Evolutionary conservation across 225 moss, liverwort and hornwort species (phyloP).

Genomic region (Neckera pumila): DNA sequence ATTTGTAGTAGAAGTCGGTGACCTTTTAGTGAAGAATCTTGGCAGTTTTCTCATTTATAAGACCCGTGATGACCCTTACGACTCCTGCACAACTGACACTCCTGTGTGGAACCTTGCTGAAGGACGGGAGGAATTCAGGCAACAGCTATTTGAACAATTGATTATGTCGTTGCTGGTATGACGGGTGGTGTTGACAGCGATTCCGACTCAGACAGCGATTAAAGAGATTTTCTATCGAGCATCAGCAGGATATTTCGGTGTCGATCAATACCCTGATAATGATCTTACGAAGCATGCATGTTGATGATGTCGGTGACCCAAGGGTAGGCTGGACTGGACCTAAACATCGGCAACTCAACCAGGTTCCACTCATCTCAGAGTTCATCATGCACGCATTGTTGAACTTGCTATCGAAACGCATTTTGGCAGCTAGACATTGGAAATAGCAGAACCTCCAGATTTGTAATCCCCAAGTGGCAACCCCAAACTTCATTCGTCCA

Average conservation of each 20-base stretch:
- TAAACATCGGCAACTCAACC: not conserved
- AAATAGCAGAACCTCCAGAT: not conserved
- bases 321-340: not conserved
- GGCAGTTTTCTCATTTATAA: not conserved
- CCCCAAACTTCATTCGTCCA: no score
- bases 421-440: not conserved
- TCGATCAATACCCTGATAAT: not conserved
- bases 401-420: not conserved
- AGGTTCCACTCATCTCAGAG: not conserved
- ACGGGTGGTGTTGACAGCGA: not conserved
- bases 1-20: not conserved
- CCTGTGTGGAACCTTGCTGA: not conserved
- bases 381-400: not conserved
- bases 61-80: not conserved
- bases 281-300: not conserved
- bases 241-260: no score
- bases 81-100: not conserved
- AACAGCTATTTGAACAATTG: not conserved
- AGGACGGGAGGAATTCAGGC: constrained; percentile 3
- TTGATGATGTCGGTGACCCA: not conserved
- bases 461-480: not conserved
- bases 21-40: not conserved
- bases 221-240: not conserved
- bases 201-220: constrained; percentile 7
- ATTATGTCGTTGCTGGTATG: not conserved